Percentiles rank a stretch among this genome's conserved stretches.
Conservation (phyloP, 2,329 filamentous ascomycete genomes). For the Aspergillus intermedius region DNA sequence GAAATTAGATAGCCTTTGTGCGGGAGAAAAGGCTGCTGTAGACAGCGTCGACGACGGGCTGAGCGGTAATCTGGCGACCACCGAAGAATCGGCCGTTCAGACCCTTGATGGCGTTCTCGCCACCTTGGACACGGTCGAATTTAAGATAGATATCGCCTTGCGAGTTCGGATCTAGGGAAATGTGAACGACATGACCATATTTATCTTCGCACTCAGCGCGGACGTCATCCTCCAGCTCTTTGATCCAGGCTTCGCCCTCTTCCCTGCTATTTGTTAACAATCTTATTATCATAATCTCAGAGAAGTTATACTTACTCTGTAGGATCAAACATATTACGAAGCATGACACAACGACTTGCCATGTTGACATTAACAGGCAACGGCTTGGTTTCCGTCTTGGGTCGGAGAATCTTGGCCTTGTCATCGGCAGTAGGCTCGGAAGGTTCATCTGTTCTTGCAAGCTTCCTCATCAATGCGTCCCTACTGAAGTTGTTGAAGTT, state of each 20-base stretch:
- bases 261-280: constrained; percentile 54
- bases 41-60: constrained; percentile 94
- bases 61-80: constrained; percentile 83
- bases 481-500: constrained; percentile 99
- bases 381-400: constrained; percentile 71
- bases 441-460: constrained; percentile 88
- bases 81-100: constrained; percentile 96
- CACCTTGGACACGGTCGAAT: constrained; percentile 90
- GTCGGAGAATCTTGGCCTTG: constrained; percentile 66
- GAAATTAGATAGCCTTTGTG: constrained; percentile 64
- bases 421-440: constrained; percentile 50
- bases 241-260: constrained; percentile 80
- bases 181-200: constrained; percentile 97
- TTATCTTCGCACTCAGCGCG: constrained; percentile 86
- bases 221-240: constrained; percentile 91
- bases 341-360: constrained; percentile 85
- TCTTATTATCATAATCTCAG: neutral
- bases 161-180: constrained; percentile 86
- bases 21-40: constrained; percentile 95
- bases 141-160: constrained; percentile 97
- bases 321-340: constrained; percentile 94
- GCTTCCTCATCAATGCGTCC: constrained; percentile 96
- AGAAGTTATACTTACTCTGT: constrained; percentile 62
- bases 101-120: constrained; percentile 95
- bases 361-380: constrained; percentile 81